A percentile compares a stretch with the other conserved stretches of the same genome.
Evolutionary conservation across 192 early-diverging fungal species (phyloP).

Genomic region (Neocallimastix lanati): DNA sequence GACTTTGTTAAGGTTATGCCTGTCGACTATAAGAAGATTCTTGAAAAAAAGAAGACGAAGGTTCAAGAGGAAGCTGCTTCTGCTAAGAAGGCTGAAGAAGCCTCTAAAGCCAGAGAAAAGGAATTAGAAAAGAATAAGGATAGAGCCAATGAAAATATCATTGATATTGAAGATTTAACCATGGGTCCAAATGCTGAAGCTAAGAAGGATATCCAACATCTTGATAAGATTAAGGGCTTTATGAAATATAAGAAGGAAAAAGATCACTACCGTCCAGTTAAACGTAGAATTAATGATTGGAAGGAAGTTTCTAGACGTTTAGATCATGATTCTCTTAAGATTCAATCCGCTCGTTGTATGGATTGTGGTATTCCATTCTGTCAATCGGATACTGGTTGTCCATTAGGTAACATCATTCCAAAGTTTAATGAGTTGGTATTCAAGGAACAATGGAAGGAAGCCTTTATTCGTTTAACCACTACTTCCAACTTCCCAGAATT

Average conservation of each 20-base stretch:
- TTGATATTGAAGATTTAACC: constrained; percentile 80
- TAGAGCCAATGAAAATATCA: not conserved
- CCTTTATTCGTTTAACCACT: constrained; percentile 76
- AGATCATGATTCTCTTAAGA: constrained; percentile 56
- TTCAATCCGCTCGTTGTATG: constrained; percentile 94
- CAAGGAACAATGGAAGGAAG: constrained; percentile 89
- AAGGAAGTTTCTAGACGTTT: constrained; percentile 87
- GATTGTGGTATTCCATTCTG: constrained; percentile 97
- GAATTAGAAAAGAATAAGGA: constrained; percentile 12
- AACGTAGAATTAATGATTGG: constrained; percentile 71
- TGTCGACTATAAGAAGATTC: constrained; percentile 67
- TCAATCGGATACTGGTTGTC: constrained; percentile 91
- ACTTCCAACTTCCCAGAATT: constrained; percentile 99
- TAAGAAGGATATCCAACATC: constrained; percentile 38
- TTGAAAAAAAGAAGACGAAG: constrained; percentile 40
- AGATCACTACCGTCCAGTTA: constrained; percentile 72
- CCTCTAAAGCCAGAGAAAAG: constrained; percentile 26
- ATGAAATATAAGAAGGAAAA: constrained; percentile 78
- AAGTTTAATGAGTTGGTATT: constrained; percentile 98
- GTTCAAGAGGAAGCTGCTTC: constrained; percentile 14
- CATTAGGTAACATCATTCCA: constrained; percentile 96
- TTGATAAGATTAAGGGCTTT: constrained; percentile 94
- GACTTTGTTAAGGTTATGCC: constrained; percentile 89
- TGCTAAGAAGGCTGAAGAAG: constrained; percentile 8
- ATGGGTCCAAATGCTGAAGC: constrained; percentile 53